Conservation (phyloP, 345 rosid species). For the Salix brachista region DNA sequence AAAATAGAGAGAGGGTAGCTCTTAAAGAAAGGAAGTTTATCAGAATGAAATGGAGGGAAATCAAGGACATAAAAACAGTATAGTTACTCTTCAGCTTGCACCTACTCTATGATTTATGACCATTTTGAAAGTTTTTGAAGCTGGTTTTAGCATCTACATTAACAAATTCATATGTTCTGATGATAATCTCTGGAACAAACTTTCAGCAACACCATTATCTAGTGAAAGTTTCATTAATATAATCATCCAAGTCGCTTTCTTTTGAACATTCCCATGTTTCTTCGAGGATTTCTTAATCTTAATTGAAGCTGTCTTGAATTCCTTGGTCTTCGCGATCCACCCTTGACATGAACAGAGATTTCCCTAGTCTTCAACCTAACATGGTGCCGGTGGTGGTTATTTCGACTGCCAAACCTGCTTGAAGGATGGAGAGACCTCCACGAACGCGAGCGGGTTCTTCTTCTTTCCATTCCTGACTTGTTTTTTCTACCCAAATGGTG, state of each 20-base stretch:
- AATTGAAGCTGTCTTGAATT: slow-evolving; percentile 29
- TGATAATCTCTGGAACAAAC: too few relatives aligned
- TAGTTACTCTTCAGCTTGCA: too few relatives aligned
- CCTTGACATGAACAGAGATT: slow-evolving; percentile 33
- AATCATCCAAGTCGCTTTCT: slow-evolving; percentile 1
- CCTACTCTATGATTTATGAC: too few relatives aligned
- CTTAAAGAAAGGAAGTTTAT: too few relatives aligned
- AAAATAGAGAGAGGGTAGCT: too few relatives aligned
- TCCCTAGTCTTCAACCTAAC: slow-evolving; percentile 34
- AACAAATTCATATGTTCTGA: too few relatives aligned
- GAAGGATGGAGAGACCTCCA: not conserved
- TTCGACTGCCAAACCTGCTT: not conserved
- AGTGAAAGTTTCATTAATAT: not conserved
- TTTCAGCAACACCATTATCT: too few relatives aligned
- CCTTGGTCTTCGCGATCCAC: slow-evolving; percentile 40
- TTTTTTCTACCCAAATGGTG: not conserved
- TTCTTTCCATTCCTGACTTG: slow-evolving; percentile 8
- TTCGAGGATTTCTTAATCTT: slow-evolving; percentile 10
- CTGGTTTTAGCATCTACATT: too few relatives aligned
- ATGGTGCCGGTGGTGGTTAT: slow-evolving; percentile 20
- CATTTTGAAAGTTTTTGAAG: too few relatives aligned
- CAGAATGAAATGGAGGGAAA: too few relatives aligned
- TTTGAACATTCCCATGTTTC: slow-evolving; percentile 14
- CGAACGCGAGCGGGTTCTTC: not conserved
- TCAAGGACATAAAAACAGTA: too few relatives aligned